These are phyloP conservation scores for Galerina marginata DNA, from an alignment of 768 basidiomycete genomes.

Conservation along the genomic window DNA sequence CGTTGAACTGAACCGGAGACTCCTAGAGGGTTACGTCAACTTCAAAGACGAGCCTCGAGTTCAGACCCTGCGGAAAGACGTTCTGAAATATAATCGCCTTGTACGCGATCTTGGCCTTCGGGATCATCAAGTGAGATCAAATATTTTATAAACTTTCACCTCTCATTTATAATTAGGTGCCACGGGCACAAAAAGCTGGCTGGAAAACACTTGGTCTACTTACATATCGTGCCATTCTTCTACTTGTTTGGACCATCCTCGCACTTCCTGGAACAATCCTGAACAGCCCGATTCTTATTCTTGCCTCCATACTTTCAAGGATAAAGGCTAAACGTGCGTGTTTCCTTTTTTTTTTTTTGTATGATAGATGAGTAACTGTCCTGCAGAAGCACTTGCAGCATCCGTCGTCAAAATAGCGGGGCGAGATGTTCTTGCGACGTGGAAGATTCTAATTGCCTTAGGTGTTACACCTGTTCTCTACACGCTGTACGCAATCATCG, in stretches of 20 bases:
- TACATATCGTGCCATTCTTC: constrained; percentile 78
- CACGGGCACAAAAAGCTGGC: constrained; percentile 80
- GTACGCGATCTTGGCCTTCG: constrained; percentile 89
- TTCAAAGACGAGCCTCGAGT: constrained; percentile 94
- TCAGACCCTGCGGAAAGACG: constrained; percentile 76
- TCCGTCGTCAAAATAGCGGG: constrained; percentile 95
- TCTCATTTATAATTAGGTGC: constrained; percentile 53
- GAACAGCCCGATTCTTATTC: constrained; percentile 92
- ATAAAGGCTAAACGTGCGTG: constrained; percentile 83
- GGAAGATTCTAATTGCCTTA: constrained; percentile 95
- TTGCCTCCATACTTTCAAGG: constrained; percentile 86
- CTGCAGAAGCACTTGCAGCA: constrained; percentile 89
- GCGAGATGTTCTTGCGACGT: constrained; percentile 96
- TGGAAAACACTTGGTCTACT: constrained; percentile 90
- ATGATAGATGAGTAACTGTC: constrained; percentile 1
- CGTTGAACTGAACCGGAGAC: constrained; percentile 90
- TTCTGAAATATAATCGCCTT: constrained; percentile 88
- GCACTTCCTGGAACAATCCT: constrained; percentile 91
- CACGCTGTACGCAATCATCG: constrained; percentile 79
- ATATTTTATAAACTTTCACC: not conserved
- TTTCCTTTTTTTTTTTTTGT: not conserved
- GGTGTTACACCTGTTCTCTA: constrained; percentile 91
- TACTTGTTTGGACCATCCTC: constrained; percentile 81
- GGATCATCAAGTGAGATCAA: constrained; percentile 79
- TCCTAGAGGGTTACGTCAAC: constrained; percentile 90